Evolutionary conservation across 495 filamentous ascomycete genomes (phyloP).

Genomic region (Diplogelasinospora grovesii): DNA sequence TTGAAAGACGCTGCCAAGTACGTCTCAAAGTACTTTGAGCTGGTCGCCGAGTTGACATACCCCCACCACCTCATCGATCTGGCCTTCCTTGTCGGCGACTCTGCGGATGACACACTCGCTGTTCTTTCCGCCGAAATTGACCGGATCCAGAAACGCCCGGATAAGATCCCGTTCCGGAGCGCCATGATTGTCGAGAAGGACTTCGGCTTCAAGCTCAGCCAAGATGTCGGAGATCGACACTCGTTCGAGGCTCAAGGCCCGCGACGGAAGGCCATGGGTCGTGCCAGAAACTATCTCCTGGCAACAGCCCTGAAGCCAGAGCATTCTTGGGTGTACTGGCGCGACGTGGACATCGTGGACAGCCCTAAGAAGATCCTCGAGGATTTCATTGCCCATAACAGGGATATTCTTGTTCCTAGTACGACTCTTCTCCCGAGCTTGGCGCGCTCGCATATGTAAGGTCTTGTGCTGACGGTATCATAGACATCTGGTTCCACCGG

Average conservation of each 20-base stretch:
- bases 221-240: constrained; percentile 76
- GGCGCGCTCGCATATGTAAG: not conserved
- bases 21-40: constrained; percentile 85
- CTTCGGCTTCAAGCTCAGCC: constrained; percentile 64
- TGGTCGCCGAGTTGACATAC: constrained; percentile 83
- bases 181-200: constrained; percentile 82
- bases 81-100: constrained; percentile 89
- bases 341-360: constrained; percentile 93
- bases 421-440: constrained; percentile 32
- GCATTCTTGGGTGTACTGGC: constrained; percentile 98
- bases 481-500: constrained; percentile 97
- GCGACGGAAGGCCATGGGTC: constrained; percentile 81
- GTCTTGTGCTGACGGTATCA: constrained; percentile 22
- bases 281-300: constrained; percentile 87
- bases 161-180: constrained; percentile 75
- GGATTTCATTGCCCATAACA: constrained; percentile 90
- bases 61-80: constrained; percentile 94
- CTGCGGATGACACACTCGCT: constrained; percentile 80
- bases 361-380: constrained; percentile 82
- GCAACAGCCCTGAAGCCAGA: constrained; percentile 79
- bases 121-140: constrained; percentile 74
- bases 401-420: constrained; percentile 93
- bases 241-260: constrained; percentile 83
- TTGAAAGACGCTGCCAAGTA: constrained; percentile 80
- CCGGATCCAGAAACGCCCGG: constrained; percentile 75